Evolutionary conservation across 2,329 filamentous ascomycete genomes (phyloP).

Genomic region (Pyricularia grisea): DNA sequence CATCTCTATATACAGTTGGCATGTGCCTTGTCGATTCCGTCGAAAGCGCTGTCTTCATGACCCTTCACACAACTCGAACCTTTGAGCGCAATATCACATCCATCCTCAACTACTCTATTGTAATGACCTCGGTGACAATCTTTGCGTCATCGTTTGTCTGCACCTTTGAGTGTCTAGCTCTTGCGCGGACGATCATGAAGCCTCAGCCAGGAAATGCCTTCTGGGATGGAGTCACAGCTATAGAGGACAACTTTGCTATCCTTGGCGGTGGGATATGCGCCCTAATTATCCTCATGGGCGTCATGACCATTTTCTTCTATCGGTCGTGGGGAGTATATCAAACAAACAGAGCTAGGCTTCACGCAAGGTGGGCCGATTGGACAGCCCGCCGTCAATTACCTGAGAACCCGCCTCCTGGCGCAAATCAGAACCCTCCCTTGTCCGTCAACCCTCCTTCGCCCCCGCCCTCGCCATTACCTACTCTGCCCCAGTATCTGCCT

Average conservation of each 20-base stretch:
- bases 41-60: slow-evolving; percentile 92
- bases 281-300: slow-evolving; percentile 69
- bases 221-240: slow-evolving; percentile 76
- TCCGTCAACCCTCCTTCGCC: not conserved
- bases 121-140: slow-evolving; percentile 76
- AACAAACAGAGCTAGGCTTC: not conserved
- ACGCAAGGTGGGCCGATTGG: not conserved
- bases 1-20: slow-evolving; percentile 42
- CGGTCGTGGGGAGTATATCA: slow-evolving; percentile 59
- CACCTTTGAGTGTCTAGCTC: slow-evolving; percentile 69
- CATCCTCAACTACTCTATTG: slow-evolving; percentile 87
- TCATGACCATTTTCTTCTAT: slow-evolving; percentile 66
- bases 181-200: slow-evolving; percentile 67
- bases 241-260: slow-evolving; percentile 75
- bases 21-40: slow-evolving; percentile 94
- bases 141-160: slow-evolving; percentile 80
- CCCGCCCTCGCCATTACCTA: not conserved
- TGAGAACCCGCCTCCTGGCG: not conserved
- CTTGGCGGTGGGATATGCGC: slow-evolving; percentile 82
- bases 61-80: slow-evolving; percentile 73
- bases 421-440: not conserved
- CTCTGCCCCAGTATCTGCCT: not conserved
- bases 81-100: slow-evolving; percentile 77
- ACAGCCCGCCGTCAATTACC: not conserved
- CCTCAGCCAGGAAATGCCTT: slow-evolving; percentile 57